Base-by-base conservation (phyloP, 495 filamentous ascomycete species). In the Podospora pseudocomata region DNA sequence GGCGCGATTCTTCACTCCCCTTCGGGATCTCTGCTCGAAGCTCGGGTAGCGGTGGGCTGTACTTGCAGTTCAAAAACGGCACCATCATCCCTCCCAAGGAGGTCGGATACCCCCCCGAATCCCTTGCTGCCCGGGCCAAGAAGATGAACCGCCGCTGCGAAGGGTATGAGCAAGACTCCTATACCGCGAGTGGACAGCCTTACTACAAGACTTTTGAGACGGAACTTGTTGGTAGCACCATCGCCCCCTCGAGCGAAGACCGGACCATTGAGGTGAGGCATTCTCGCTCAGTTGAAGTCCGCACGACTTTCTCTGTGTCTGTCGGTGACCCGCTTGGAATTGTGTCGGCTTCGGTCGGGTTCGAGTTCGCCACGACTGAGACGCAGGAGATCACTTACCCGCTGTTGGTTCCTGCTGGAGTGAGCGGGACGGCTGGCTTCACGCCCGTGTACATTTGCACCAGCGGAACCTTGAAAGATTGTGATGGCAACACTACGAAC, bases 51-150 rank as follows among this genome's bases (percentile, higher is more conserved):
- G 32, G 34, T 15, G 63, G 63, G 9, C 11, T 64, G 16, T 64
- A 64, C 27, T 11, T 64, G 32, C 23, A 27, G 15, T 64, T 64
- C 34, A 44, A 32, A 11, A 64, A 64, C 63, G 63, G 63, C 20
- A 64, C 63, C 34, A 53, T 49, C 32, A 64, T 64, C 34, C 16
- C 32, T n/a, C 63, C 63, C n/a, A 20, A 49, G 5, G 63, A n/a
- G 11, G 63, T 64, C 18, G 63, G 63, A 11, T 19, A 44, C 20
- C 63, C 63, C 7, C 23, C 30, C 60, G 60, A 63, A 11, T 13
- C 9, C 39, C 39, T 49, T 49, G 39, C 39, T 13, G 39, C 39
- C 39, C 39, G 39, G 39, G 39, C 39, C 39, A 49, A 18, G 39
- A 16, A 49, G 39, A 49, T 49, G 39, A 49, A 49, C 39, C 39